Conservation (phyloP, 2,329 filamentous ascomycete species). For the Scytalidium lignicola region DNA sequence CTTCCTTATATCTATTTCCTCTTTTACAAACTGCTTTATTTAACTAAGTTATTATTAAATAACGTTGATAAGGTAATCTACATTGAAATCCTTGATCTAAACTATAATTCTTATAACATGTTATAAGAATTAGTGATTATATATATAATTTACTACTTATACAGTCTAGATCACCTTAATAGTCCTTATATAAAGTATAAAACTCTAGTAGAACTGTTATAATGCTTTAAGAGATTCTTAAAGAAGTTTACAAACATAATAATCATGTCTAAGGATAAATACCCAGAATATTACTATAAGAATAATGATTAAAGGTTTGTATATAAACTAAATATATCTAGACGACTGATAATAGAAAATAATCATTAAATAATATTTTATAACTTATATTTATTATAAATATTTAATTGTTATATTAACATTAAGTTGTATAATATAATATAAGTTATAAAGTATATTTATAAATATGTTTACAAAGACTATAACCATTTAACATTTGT, state of each 20-base stretch:
- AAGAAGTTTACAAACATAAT: background rate
- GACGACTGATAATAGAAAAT: background rate
- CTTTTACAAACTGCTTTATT: background rate
- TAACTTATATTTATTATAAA: constrained; percentile 6
- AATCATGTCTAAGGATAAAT: background rate
- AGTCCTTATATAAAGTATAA: background rate
- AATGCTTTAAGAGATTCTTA: background rate
- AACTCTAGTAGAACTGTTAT: background rate
- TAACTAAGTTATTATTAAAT: background rate
- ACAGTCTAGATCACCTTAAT: background rate
- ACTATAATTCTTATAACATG: background rate
- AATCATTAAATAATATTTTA: constrained; percentile 7
- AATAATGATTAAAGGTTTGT: background rate
- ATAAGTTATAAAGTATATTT: constrained; percentile 10
- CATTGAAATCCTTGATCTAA: background rate
- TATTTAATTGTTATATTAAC: constrained; percentile 6
- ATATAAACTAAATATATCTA: background rate
- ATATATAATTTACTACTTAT: background rate
- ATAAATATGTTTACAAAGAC: constrained; percentile 13
- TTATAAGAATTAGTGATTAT: background rate
- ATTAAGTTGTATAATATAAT: constrained; percentile 7
- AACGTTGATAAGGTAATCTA: background rate
- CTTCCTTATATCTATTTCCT: constrained; percentile 3
- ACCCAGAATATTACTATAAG: background rate
- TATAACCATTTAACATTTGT: constrained; percentile 1